Percentiles rank a stretch among this genome's conserved stretches.
These are phyloP conservation scores for Colletotrichum horii DNA, from an alignment of 2,329 filamentous ascomycete species.

Conservation along the genomic window DNA sequence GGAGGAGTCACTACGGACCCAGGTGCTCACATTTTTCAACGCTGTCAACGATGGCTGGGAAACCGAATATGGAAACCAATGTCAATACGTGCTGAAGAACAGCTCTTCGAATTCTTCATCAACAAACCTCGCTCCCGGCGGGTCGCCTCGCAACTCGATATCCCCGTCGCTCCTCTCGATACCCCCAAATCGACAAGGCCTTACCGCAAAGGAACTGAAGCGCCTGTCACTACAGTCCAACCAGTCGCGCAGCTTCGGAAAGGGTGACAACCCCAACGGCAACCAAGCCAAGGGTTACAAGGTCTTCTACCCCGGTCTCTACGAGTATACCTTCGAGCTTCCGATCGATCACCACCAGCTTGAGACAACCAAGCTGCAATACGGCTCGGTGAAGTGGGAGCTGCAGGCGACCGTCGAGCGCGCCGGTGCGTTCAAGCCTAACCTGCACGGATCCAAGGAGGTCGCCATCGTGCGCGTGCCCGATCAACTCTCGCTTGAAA, in stretches of 20 bases:
- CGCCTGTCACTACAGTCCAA: slow-evolving; percentile 80
- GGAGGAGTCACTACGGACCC: slow-evolving; percentile 84
- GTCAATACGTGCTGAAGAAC: slow-evolving; percentile 56
- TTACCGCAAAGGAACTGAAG: slow-evolving; percentile 61
- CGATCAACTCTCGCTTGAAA: slow-evolving; percentile 86
- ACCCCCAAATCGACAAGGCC: slow-evolving; percentile 30
- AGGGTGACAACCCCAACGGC: slow-evolving; percentile 70
- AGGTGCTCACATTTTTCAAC: slow-evolving; percentile 93
- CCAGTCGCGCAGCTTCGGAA: slow-evolving; percentile 84
- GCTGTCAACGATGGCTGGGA: slow-evolving; percentile 68
- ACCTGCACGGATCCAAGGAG: slow-evolving; percentile 82
- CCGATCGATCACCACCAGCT: slow-evolving; percentile 87
- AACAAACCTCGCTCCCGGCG: slow-evolving; percentile 27
- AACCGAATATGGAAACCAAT: slow-evolving; percentile 67
- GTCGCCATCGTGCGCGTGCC: slow-evolving; percentile 85
- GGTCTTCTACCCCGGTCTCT: slow-evolving; percentile 77
- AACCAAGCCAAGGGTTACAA: slow-evolving; percentile 77
- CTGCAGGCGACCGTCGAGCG: slow-evolving; percentile 85
- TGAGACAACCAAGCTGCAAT: slow-evolving; percentile 86
- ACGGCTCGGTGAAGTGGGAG: slow-evolving; percentile 87
- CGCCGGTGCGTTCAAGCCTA: slow-evolving; percentile 87
- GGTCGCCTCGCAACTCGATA: slow-evolving; percentile 19
- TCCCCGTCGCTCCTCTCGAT: slow-evolving; percentile 25
- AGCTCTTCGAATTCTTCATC: slow-evolving; percentile 38
- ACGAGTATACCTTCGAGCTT: slow-evolving; percentile 79